phyloP scores from a whole-genome alignment of 2,329 filamentous ascomycete species.

The Pleomassaria siparia region DNA sequence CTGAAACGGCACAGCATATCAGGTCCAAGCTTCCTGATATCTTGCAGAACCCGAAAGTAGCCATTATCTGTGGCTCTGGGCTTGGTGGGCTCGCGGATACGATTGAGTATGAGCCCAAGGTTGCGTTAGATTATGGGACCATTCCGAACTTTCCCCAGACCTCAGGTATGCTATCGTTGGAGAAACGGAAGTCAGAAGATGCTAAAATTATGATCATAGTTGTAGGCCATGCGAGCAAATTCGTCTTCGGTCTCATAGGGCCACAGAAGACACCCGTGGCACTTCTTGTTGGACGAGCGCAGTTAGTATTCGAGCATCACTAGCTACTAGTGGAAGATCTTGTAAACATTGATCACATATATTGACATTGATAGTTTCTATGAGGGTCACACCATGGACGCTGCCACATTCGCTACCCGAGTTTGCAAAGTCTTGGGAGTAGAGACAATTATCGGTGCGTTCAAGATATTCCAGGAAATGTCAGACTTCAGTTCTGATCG shows the following conservation, averaged over 20 bases:
- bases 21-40: constrained; percentile 51
- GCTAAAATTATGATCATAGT: constrained; percentile 40
- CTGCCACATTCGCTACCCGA: constrained; percentile 64
- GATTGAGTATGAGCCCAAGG: constrained; percentile 52
- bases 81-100: constrained; percentile 62
- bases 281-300: constrained; percentile 64
- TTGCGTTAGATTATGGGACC: constrained; percentile 59
- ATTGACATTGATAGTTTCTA: constrained; percentile 57
- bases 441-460: constrained; percentile 58
- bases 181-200: neutral
- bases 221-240: constrained; percentile 63
- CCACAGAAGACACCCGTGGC: constrained; percentile 57
- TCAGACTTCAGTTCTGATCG: constrained; percentile 17
- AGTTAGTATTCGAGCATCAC: constrained; percentile 51
- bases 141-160: constrained; percentile 64
- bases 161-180: constrained; percentile 55
- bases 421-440: constrained; percentile 65
- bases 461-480: neutral
- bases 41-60: constrained; percentile 58
- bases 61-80: constrained; percentile 66
- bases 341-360: neutral
- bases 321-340: neutral
- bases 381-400: constrained; percentile 65
- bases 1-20: constrained; percentile 55
- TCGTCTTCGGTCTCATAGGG: constrained; percentile 64